These are phyloP conservation scores for Talaromyces wortmannii DNA, from an alignment of 495 filamentous ascomycete species.

Conservation along the genomic window DNA sequence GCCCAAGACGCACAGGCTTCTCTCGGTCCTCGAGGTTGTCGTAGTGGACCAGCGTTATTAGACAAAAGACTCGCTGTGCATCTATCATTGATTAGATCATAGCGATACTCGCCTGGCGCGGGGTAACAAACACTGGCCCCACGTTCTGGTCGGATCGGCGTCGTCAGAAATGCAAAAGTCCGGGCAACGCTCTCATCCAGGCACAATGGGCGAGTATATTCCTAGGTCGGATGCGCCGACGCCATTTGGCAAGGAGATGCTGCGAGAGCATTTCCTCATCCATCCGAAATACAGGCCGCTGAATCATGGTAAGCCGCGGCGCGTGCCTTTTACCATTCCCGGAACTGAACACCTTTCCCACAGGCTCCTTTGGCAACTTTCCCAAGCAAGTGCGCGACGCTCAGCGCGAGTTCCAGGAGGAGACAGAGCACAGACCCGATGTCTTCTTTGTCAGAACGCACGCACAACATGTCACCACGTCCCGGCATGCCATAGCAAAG, in stretches of 20 bases:
- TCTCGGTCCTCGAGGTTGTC: no score
- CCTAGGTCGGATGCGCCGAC: constrained; percentile 6
- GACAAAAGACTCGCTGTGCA: no score
- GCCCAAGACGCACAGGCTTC: no score
- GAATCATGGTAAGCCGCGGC: constrained; percentile 62
- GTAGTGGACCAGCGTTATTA: no score
- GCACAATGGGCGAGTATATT: background rate
- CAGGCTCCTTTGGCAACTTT: constrained; percentile 76
- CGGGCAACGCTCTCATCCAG: background rate
- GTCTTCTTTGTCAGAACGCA: constrained; percentile 62
- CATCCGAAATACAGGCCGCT: constrained; percentile 62
- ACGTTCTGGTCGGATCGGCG: background rate
- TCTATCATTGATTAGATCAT: no score
- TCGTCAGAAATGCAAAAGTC: background rate
- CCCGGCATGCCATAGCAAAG: constrained; percentile 55
- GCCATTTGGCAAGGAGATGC: constrained; percentile 54
- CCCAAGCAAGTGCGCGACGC: constrained; percentile 52
- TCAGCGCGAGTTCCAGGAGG: constrained; percentile 51
- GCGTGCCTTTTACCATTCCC: background rate
- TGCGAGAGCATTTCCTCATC: constrained; percentile 60
- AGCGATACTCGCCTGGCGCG: no score
- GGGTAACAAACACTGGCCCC: background rate
- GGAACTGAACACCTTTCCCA: background rate
- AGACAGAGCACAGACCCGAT: constrained; percentile 61
- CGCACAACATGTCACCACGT: constrained; percentile 50